Conservation (phyloP, 202 grass and related monocot genomes). For the Setaria italica region DNA sequence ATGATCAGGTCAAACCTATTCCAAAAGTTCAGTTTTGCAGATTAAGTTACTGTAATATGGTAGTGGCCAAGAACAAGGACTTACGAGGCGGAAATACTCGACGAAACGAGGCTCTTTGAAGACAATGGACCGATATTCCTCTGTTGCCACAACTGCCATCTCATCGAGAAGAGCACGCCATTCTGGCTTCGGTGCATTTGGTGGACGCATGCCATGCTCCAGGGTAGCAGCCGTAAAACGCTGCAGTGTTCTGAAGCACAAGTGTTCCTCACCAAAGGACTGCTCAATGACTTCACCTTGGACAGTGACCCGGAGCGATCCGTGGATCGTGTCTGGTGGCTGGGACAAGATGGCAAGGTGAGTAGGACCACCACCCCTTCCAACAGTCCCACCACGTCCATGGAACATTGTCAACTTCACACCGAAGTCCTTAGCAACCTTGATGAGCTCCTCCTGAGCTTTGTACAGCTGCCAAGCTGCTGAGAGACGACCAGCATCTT, state of each 20-base stretch:
- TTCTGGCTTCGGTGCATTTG: slow-evolving; percentile 84
- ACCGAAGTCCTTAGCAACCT: slow-evolving; percentile 78
- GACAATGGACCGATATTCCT: slow-evolving; percentile 93
- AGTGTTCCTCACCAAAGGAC: slow-evolving; percentile 94
- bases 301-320: slow-evolving; percentile 90
- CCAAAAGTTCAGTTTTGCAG: background rate
- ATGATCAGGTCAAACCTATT: slow-evolving; percentile 20
- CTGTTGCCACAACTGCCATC: slow-evolving; percentile 88
- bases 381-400: slow-evolving; percentile 94
- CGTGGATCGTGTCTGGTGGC: slow-evolving; percentile 89
- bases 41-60: slow-evolving; percentile 14
- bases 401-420: slow-evolving; percentile 99
- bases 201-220: slow-evolving; percentile 96
- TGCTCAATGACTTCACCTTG: slow-evolving; percentile 99
- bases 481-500: slow-evolving; percentile 94
- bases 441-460: slow-evolving; percentile 91
- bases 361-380: slow-evolving; percentile 95
- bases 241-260: slow-evolving; percentile 96
- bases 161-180: slow-evolving; percentile 95
- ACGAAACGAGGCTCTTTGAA: slow-evolving; percentile 96
- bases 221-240: slow-evolving; percentile 96
- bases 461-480: slow-evolving; percentile 98
- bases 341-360: slow-evolving; percentile 98
- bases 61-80: slow-evolving; percentile 29
- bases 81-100: slow-evolving; percentile 96